Conservation (phyloP, 164 flowering plant species). For the Cinnamomum micranthum region DNA sequence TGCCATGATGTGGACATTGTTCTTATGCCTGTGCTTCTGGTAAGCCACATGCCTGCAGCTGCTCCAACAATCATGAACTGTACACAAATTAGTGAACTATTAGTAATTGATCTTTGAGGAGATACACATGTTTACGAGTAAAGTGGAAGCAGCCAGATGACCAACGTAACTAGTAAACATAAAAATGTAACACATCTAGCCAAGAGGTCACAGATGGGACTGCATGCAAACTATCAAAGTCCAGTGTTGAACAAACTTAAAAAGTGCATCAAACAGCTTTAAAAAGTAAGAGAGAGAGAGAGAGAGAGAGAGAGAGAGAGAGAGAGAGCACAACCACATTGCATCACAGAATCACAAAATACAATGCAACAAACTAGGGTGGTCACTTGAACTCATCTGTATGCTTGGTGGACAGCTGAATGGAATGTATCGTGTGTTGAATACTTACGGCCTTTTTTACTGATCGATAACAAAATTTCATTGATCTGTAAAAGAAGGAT, state of each 20-base stretch:
- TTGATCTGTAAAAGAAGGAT: too few species aligned
- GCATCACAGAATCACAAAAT: background rate
- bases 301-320: background rate
- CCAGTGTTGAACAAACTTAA: too few species aligned
- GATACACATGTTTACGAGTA: background rate
- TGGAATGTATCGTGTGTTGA: too few species aligned
- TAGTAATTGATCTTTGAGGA: background rate
- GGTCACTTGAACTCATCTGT: background rate
- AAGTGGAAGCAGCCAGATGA: background rate
- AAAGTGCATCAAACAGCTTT: too few species aligned
- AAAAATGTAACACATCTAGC: background rate
- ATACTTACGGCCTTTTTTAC: too few species aligned
- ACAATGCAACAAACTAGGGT: too few species aligned
- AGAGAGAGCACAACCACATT: background rate
- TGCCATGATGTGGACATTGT: background rate
- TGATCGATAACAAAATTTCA: too few species aligned
- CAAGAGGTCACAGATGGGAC: background rate
- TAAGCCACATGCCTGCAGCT: slow-evolving; percentile 70
- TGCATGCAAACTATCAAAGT: background rate
- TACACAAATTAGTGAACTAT: background rate
- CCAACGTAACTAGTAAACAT: background rate
- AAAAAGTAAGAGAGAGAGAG: too few species aligned
- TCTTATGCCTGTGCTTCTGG: slow-evolving; percentile 50
- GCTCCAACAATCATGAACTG: slow-evolving; percentile 75
- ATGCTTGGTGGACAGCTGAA: too few species aligned